Evolutionary conservation across 495 filamentous ascomycete genomes (phyloP), one percentile per base, ranked within the genome.

Genomic region (Penicillium coffeae): DNA sequence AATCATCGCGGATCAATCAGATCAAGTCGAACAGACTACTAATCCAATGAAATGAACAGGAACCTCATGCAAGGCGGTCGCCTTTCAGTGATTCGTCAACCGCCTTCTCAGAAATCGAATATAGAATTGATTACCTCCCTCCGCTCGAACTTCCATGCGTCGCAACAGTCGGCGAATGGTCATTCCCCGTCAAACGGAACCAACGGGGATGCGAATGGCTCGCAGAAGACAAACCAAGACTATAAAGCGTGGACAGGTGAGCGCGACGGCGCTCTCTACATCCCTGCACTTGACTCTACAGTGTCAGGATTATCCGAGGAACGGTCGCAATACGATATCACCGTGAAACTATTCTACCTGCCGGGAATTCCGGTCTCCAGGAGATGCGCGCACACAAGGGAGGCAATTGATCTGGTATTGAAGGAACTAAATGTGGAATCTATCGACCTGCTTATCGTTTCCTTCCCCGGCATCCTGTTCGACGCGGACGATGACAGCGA

Each of bases 401-500:
- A 93, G 59, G 91, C 91, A 1, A 77, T 95, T 56, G 76, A 81
- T 51, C 65, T 92, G 5, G 90, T 96, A 19, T 73, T 85, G 54
- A 85, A 83, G 61, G 87, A 93, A 53, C 72, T 99, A 47, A 76
- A 82, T 42, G 82, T 89, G 21, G 64, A 77, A 2, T 80, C 80
- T 38, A 83, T 99, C 49, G 89, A 96, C 69, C 79, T 99, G 16
- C 76, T 97, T 36, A 93, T 97, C 54, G 82, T 92, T 13, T 94
- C 89, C 2, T 96, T 96, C 60, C 94, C 93, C 0, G 88, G 89
- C 33, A 86, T 99, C 61, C 83, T 88, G 12, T 96, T 97, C 52
- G 90, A 97, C 47, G 89, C 89, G 13, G 89, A 95, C 37, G 92
- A 92, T 64, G 87, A 91, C 63, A 89, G 80, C 64, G 79, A 86